A percentile compares a stretch with the other conserved stretches of the same genome.
Evolutionary conservation across 2,329 filamentous ascomycete genomes (phyloP).

Genomic region (Botrytis elliptica): DNA sequence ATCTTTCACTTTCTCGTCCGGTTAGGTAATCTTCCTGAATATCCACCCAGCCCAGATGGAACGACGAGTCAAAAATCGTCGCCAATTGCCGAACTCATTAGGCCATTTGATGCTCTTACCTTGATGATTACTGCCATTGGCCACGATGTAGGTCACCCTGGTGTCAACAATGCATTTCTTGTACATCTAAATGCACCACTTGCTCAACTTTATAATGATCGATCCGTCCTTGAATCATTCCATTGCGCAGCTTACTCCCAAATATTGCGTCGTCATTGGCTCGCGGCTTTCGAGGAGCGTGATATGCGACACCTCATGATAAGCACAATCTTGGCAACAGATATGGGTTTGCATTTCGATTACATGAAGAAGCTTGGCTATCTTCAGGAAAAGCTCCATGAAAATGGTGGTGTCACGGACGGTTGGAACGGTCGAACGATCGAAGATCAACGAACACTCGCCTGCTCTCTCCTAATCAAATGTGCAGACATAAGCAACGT

Average conservation of each 20-base stretch:
- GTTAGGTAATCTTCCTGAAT: slow-evolving; percentile 72
- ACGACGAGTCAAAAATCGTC: slow-evolving; percentile 45
- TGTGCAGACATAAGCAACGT: slow-evolving; percentile 99
- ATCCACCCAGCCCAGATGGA: slow-evolving; percentile 44
- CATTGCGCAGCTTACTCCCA: slow-evolving; percentile 97
- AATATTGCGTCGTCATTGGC: slow-evolving; percentile 91
- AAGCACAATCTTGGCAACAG: slow-evolving; percentile 93
- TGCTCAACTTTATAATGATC: slow-evolving; percentile 94
- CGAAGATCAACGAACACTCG: slow-evolving; percentile 73
- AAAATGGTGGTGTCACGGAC: slow-evolving; percentile 59
- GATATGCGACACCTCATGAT: slow-evolving; percentile 90
- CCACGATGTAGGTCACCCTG: slow-evolving; percentile 95
- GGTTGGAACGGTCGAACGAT: slow-evolving; percentile 74
- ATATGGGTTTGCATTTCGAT: slow-evolving; percentile 96
- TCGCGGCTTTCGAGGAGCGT: slow-evolving; percentile 71
- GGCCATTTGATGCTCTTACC: slow-evolving; percentile 83
- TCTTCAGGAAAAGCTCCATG: slow-evolving; percentile 73
- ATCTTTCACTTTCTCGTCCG: slow-evolving; percentile 85
- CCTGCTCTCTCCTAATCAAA: slow-evolving; percentile 93
- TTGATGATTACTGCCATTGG: slow-evolving; percentile 94
- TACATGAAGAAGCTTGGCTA: slow-evolving; percentile 90
- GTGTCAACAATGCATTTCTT: slow-evolving; percentile 96
- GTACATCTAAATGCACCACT: slow-evolving; percentile 88
- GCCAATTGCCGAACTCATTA: slow-evolving; percentile 72
- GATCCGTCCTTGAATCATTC: slow-evolving; percentile 93